A percentile compares a stretch with the other conserved stretches of the same genome.
Conservation (phyloP, 345 rosid species). For the Populus pruinosa region DNA sequence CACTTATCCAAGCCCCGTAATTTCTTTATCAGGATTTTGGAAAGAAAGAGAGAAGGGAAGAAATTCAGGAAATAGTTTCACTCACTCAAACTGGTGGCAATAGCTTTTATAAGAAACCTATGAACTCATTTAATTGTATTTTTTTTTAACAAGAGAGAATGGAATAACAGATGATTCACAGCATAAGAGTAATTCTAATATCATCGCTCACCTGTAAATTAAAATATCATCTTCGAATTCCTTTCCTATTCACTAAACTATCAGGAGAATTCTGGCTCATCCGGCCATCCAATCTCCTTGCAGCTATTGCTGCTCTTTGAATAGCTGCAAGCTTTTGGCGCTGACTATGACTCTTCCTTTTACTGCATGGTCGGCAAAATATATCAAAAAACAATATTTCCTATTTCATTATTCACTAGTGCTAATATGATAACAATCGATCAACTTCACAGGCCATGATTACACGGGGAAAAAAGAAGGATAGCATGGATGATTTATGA, state of each 20-base stretch:
- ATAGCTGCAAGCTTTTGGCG: conserved; percentile 54
- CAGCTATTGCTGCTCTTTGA: conserved; percentile 54
- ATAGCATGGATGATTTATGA: not conserved
- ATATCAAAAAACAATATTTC: not conserved
- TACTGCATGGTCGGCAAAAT: conserved; percentile 33
- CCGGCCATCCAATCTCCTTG: conserved; percentile 59
- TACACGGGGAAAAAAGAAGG: not conserved
- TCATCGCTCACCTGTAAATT: conserved; percentile 6
- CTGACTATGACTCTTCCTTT: conserved; percentile 48
- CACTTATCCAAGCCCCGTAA: not conserved
- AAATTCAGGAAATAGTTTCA: not conserved
- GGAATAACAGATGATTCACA: too few species aligned
- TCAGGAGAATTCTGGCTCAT: conserved; percentile 27
- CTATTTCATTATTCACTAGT: not conserved
- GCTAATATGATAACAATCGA: not conserved
- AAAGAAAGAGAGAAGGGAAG: not conserved
- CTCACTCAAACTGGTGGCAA: not conserved
- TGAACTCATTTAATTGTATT: not conserved
- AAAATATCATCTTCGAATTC: conserved; percentile 26
- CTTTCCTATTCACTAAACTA: conserved; percentile 40
- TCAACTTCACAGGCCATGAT: not conserved
- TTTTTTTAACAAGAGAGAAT: not conserved
- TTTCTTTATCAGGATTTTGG: not conserved
- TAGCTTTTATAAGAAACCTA: not conserved
- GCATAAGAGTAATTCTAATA: not conserved